Percentiles rank a stretch among this genome's conserved stretches.
Evolutionary conservation across 305 asterid species (phyloP).

Genomic region (Andrographis paniculata): DNA sequence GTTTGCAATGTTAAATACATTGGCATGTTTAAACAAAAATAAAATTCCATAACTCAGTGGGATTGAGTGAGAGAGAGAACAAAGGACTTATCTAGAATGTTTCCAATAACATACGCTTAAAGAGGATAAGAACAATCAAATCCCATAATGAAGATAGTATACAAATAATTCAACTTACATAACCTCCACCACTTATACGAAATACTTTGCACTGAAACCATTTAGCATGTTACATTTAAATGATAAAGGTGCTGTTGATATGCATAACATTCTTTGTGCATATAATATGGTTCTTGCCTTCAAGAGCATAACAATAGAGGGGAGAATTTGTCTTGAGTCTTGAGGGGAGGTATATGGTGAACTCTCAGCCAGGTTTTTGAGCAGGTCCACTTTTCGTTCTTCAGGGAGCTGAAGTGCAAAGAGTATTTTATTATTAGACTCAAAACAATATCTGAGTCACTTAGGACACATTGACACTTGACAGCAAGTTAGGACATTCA

Average conservation of each 20-base stretch:
- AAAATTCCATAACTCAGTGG: slow-evolving; percentile 11
- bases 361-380: slow-evolving; percentile 88
- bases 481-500: neutral
- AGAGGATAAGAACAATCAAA: neutral
- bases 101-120: neutral
- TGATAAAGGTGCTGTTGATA: too few species aligned
- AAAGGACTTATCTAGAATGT: neutral
- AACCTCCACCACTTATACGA: neutral
- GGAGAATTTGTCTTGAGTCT: slow-evolving; percentile 78
- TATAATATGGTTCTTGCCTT: slow-evolving; percentile 41
- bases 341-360: slow-evolving; percentile 83
- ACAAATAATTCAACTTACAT: neutral
- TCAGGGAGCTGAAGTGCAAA: slow-evolving; percentile 70
- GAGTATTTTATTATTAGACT: slow-evolving; percentile 13
- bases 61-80: slow-evolving; percentile 3
- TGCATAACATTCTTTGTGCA: neutral
- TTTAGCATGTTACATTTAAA: too few species aligned
- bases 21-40: slow-evolving; percentile 8
- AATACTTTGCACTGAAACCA: too few species aligned
- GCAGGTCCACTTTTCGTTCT: slow-evolving; percentile 84
- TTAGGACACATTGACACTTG: slow-evolving; percentile 2
- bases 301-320: slow-evolving; percentile 66
- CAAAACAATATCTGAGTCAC: neutral
- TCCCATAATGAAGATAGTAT: neutral
- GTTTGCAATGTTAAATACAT: slow-evolving; percentile 6